A percentile compares a stretch with the other conserved stretches of the same genome.
phyloP scores from a whole-genome alignment of 306 rosid species.

The Hippophae rhamnoides region DNA sequence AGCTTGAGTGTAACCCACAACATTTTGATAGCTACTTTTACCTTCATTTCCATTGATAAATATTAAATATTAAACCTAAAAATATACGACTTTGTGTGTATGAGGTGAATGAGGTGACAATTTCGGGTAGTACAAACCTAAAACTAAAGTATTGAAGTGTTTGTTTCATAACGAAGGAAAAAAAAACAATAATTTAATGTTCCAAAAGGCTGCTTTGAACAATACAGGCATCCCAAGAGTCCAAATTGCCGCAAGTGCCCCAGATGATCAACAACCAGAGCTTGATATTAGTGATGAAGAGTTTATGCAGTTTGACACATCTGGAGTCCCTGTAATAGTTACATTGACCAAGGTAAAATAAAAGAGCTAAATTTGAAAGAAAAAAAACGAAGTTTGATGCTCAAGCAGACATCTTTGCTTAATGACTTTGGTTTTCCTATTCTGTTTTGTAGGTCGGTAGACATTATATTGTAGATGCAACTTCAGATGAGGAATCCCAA shows the following conservation, averaged over 20 bases:
- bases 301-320: slow-evolving; percentile 74
- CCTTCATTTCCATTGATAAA: too few species aligned
- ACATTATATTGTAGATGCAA: slow-evolving; percentile 81
- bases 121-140: too few species aligned
- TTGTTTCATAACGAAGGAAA: neutral
- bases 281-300: slow-evolving; percentile 79
- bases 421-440: too few species aligned
- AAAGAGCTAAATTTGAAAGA: neutral
- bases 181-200: slow-evolving; percentile 8
- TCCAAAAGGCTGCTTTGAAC: slow-evolving; percentile 74
- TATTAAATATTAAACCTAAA: too few species aligned
- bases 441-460: slow-evolving; percentile 45
- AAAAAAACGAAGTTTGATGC: too few species aligned
- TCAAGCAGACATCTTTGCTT: too few species aligned
- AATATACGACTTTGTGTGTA: too few species aligned
- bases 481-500: slow-evolving; percentile 82
- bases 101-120: too few species aligned
- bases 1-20: too few species aligned
- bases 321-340: slow-evolving; percentile 69
- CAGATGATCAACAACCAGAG: slow-evolving; percentile 60
- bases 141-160: too few species aligned
- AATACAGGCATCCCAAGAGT: slow-evolving; percentile 81
- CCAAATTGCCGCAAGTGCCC: slow-evolving; percentile 43
- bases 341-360: slow-evolving; percentile 67
- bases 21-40: too few species aligned